Evolutionary conservation across 1,284 basidiomycete species (phyloP).

Genomic region (Rhodotorula sp.): DNA sequence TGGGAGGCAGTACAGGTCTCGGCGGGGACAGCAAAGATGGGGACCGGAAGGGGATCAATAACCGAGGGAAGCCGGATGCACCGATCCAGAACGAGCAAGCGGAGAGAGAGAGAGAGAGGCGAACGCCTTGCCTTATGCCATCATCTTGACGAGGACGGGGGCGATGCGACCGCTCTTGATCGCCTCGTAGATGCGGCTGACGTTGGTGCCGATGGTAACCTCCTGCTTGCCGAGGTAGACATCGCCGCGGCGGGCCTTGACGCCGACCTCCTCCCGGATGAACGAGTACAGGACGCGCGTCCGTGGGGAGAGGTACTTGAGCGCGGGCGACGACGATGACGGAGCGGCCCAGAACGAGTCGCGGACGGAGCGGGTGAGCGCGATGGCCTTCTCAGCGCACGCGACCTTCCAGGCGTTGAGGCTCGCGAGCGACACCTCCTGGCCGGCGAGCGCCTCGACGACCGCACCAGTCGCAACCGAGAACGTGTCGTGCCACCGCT

Average conservation of each 20-base stretch:
- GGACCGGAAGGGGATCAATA: too few species aligned
- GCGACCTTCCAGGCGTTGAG: slow-evolving; percentile 59
- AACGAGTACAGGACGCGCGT: slow-evolving; percentile 69
- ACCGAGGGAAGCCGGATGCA: neutral
- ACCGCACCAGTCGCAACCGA: slow-evolving; percentile 23
- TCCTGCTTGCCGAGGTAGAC: slow-evolving; percentile 34
- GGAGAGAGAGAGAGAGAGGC: neutral
- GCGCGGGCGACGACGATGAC: slow-evolving; percentile 58
- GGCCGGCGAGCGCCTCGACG: slow-evolving; percentile 61
- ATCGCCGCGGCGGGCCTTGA: slow-evolving; percentile 58
- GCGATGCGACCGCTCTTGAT: slow-evolving; percentile 34
- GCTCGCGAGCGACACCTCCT: slow-evolving; percentile 47
- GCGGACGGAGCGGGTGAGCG: slow-evolving; percentile 57
- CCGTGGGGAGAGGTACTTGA: slow-evolving; percentile 58
- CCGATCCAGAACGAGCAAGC: neutral
- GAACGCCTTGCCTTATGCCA: neutral
- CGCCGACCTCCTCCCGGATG: slow-evolving; percentile 62
- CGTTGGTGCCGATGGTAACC: slow-evolving; percentile 31
- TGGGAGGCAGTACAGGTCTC: too few species aligned
- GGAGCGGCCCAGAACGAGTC: slow-evolving; percentile 59
- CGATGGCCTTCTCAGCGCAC: slow-evolving; percentile 55
- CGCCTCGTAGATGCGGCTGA: slow-evolving; percentile 34
- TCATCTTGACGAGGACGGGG: slow-evolving; percentile 30
- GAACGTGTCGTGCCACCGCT: slow-evolving; percentile 41
- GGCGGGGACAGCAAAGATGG: too few species aligned